Conservation (phyloP, 2,329 filamentous ascomycete genomes). For the Coniella lustricola region DNA sequence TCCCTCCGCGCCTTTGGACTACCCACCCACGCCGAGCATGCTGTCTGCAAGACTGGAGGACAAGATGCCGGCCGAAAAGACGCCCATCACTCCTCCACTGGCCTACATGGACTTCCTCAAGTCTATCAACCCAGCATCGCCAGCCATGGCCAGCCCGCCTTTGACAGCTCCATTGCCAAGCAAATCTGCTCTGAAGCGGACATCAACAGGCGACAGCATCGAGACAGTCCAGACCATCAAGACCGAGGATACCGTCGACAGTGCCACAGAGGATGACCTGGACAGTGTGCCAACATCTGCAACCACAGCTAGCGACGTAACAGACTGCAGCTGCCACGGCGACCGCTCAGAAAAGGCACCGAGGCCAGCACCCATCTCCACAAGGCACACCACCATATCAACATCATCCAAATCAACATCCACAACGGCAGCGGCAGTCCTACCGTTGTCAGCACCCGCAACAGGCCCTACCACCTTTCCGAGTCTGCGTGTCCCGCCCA, state of each 20-base stretch:
- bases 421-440: conserved; percentile 27
- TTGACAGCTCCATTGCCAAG: conserved; percentile 23
- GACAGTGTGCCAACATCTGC: conserved; percentile 49
- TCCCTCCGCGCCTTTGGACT: conserved; percentile 13
- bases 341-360: conserved; percentile 45
- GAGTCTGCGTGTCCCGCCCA: conserved; percentile 70
- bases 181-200: conserved; percentile 24
- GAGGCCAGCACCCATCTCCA: conserved; percentile 23
- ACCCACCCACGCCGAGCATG: conserved; percentile 16
- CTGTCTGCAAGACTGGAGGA: conserved; percentile 50
- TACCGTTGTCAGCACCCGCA: conserved; percentile 53
- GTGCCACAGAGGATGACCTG: conserved; percentile 19
- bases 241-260: conserved; percentile 29
- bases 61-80: conserved; percentile 51
- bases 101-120: conserved; percentile 94
- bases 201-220: conserved; percentile 16
- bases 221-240: conserved; percentile 31
- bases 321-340: conserved; percentile 51
- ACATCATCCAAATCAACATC: background rate
- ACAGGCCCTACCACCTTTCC: conserved; percentile 54
- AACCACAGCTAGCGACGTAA: conserved; percentile 38
- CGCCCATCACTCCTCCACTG: conserved; percentile 81
- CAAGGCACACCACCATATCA: conserved; percentile 4
- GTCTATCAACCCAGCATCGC: conserved; percentile 68
- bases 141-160: conserved; percentile 43